Evolutionary conservation across 202 grass and related monocot genomes (phyloP).

Genomic region (Schoenoplectus triqueter): DNA sequence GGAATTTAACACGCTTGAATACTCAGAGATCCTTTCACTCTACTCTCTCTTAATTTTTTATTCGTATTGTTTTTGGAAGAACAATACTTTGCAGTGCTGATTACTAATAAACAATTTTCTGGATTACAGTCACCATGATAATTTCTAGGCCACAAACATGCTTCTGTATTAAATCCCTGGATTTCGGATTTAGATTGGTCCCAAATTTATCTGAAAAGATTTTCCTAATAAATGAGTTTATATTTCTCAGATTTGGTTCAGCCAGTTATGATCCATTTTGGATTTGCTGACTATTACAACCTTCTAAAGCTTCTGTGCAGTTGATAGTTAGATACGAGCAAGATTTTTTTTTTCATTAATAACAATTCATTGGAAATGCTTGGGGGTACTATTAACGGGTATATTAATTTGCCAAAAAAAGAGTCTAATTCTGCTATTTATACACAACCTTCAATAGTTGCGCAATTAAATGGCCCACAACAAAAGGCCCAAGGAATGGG

Average conservation of each 20-base stretch:
- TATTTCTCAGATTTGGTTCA: slow-evolving; percentile 19
- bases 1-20: slow-evolving; percentile 10
- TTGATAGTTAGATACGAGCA: slow-evolving; percentile 25
- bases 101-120: neutral
- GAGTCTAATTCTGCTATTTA: neutral
- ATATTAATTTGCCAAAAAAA: neutral
- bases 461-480: neutral
- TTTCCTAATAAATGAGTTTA: slow-evolving; percentile 13
- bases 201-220: neutral
- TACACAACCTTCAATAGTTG: neutral
- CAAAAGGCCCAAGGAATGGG: neutral
- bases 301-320: slow-evolving; percentile 9
- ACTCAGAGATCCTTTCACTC: neutral
- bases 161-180: neutral
- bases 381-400: neutral
- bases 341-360: neutral
- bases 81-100: neutral
- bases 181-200: neutral
- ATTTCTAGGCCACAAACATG: neutral
- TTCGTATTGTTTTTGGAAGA: neutral
- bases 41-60: neutral
- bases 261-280: slow-evolving; percentile 13
- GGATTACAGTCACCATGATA: neutral
- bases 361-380: slow-evolving; percentile 15
- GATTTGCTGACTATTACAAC: neutral